These are phyloP conservation scores for Sugiyamaella mastotermitis DNA, from an alignment of 805 yeast genomes.

Conservation along the genomic window DNA sequence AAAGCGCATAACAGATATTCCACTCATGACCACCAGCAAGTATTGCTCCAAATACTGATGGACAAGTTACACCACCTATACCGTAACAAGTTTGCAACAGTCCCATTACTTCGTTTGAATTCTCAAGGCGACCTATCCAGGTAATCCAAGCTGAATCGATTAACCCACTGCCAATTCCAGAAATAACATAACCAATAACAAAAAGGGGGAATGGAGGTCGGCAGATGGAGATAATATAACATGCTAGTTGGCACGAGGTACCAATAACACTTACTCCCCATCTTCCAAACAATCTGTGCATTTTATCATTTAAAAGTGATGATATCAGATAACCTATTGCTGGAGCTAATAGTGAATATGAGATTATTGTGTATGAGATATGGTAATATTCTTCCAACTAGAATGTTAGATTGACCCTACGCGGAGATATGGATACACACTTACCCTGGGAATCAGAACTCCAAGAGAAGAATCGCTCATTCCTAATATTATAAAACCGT, in stretches of 20 bases:
- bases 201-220: constrained; percentile 39
- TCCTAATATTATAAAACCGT: constrained; percentile 43
- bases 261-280: constrained; percentile 39
- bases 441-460: constrained; percentile 48
- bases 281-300: constrained; percentile 42
- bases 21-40: constrained; percentile 45
- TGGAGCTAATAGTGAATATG: constrained; percentile 46
- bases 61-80: constrained; percentile 62
- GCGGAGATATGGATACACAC: too few relatives aligned
- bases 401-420: too few relatives aligned
- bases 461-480: constrained; percentile 57
- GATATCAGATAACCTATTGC: constrained; percentile 49
- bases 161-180: constrained; percentile 52
- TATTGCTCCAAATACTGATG: constrained; percentile 56
- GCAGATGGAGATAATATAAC: constrained; percentile 35
- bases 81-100: constrained; percentile 66
- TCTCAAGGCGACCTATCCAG: constrained; percentile 41
- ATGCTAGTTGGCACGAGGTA: constrained; percentile 28
- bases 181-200: constrained; percentile 33
- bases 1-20: constrained; percentile 46
- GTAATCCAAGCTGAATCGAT: constrained; percentile 51
- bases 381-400: constrained; percentile 41
- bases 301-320: constrained; percentile 41
- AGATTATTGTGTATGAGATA: constrained; percentile 42
- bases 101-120: constrained; percentile 56